Evolutionary conservation across 805 yeast species (phyloP).

Genomic region (Candida caryicola): DNA sequence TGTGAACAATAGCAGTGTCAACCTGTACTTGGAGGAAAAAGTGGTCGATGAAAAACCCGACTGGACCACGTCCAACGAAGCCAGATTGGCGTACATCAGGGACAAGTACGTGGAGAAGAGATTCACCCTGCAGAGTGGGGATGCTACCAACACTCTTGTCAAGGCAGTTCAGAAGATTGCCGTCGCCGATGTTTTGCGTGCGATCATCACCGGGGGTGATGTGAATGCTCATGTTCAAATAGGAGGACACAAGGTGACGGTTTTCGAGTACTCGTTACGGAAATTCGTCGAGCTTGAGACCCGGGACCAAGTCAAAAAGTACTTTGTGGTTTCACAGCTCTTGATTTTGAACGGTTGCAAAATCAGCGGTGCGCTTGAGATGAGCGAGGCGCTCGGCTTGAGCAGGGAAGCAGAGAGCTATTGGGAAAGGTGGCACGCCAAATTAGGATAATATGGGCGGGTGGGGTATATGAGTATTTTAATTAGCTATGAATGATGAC

Average conservation of each 20-base stretch:
- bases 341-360: conserved; percentile 55
- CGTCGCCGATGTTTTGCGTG: conserved; percentile 40
- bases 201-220: conserved; percentile 49
- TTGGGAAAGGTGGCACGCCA: conserved; percentile 40
- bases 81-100: conserved; percentile 57
- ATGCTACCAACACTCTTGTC: conserved; percentile 40
- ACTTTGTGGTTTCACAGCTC: conserved; percentile 54
- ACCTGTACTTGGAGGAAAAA: conserved; percentile 58
- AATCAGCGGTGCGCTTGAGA: conserved; percentile 30
- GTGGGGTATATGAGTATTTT: too few relatives aligned
- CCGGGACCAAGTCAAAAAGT: conserved; percentile 11
- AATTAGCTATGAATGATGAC: neutral
- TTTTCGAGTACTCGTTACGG: conserved; percentile 52
- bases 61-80: conserved; percentile 38
- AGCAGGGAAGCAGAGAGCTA: conserved; percentile 48
- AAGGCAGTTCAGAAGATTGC: conserved; percentile 52
- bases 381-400: conserved; percentile 34
- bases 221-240: conserved; percentile 40
- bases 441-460: conserved; percentile 5
- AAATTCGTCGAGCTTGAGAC: conserved; percentile 28
- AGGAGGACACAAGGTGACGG: conserved; percentile 18
- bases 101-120: conserved; percentile 60
- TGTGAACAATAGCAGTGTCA: conserved; percentile 54
- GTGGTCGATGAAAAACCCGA: conserved; percentile 21
- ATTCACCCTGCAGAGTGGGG: conserved; percentile 31